Evolutionary conservation across 225 moss, liverwort and hornwort species (phyloP).

Genomic region (Physcomitrellopsis africana): DNA sequence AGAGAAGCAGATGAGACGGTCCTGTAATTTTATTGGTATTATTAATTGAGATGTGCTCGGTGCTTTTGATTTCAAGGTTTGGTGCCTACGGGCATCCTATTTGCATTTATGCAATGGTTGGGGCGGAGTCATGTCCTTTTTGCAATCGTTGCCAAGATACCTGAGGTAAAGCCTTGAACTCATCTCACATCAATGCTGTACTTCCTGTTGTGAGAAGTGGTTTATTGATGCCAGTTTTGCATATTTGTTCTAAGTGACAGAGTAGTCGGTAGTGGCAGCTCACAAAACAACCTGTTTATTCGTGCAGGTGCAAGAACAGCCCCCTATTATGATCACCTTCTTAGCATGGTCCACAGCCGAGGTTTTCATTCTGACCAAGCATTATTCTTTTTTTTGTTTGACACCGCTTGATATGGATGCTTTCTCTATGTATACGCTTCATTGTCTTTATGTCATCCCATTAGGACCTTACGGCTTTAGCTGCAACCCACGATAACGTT

Average conservation of each 20-base stretch:
- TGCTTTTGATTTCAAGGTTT: constrained; percentile 59
- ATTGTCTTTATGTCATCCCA: constrained; percentile 6
- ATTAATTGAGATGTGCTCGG: constrained; percentile 21
- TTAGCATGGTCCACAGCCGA: constrained; percentile 76
- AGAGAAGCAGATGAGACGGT: background rate
- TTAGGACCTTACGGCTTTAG: constrained; percentile 6
- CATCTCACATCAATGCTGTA: background rate
- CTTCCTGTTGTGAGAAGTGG: background rate
- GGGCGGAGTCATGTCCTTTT: constrained; percentile 81
- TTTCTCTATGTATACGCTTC: constrained; percentile 7
- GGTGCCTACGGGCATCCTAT: constrained; percentile 69
- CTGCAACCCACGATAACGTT: background rate
- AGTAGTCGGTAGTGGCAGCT: background rate
- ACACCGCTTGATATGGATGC: background rate
- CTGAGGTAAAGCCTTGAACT: constrained; percentile 58
- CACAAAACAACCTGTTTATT: constrained; percentile 14
- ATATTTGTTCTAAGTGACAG: background rate
- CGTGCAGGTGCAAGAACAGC: constrained; percentile 63
- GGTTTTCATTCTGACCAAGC: constrained; percentile 44
- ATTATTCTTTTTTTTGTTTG: background rate
- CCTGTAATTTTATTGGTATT: background rate
- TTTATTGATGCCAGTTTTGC: background rate
- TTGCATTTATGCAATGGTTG: constrained; percentile 85
- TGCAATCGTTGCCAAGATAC: constrained; percentile 67
- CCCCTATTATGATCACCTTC: constrained; percentile 72